Percentiles rank a stretch among this genome's conserved stretches.
Conservation (phyloP, 805 yeast species). For the Zygosaccharomyces rouxii region DNA sequence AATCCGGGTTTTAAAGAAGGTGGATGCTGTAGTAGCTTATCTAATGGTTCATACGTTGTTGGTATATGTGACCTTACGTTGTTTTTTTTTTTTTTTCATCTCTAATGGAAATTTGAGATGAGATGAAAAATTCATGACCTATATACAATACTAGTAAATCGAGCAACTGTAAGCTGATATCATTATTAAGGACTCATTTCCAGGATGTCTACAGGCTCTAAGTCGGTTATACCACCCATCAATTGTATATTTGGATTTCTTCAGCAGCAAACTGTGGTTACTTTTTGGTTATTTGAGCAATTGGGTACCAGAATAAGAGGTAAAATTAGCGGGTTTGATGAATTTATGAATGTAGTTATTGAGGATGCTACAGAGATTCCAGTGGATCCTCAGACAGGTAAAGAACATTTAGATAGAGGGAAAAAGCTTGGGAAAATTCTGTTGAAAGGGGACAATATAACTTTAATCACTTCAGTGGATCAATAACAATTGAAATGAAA, state of each 20-base stretch:
- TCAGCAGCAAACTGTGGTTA: slow-evolving; percentile 75
- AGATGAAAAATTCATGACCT: slow-evolving; percentile 1
- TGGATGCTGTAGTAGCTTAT: background rate
- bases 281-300: slow-evolving; percentile 89
- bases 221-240: slow-evolving; percentile 75
- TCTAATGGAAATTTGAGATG: background rate
- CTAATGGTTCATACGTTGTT: background rate
- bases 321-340: slow-evolving; percentile 87
- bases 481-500: background rate
- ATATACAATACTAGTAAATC: background rate
- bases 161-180: background rate
- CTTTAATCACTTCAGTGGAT: slow-evolving; percentile 49
- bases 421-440: slow-evolving; percentile 68
- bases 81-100: slow-evolving; percentile 1
- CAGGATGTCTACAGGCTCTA: slow-evolving; percentile 22
- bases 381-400: slow-evolving; percentile 41
- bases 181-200: background rate
- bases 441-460: slow-evolving; percentile 91
- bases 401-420: slow-evolving; percentile 21
- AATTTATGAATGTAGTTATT: slow-evolving; percentile 83
- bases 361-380: slow-evolving; percentile 63
- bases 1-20: background rate
- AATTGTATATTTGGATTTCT: slow-evolving; percentile 82
- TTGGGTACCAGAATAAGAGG: slow-evolving; percentile 74
- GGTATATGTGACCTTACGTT: background rate